Evolutionary conservation across 2,329 filamentous ascomycete species (phyloP), one percentile per base, ranked within the genome.

Genomic region (Ophiostoma piceae): DNA sequence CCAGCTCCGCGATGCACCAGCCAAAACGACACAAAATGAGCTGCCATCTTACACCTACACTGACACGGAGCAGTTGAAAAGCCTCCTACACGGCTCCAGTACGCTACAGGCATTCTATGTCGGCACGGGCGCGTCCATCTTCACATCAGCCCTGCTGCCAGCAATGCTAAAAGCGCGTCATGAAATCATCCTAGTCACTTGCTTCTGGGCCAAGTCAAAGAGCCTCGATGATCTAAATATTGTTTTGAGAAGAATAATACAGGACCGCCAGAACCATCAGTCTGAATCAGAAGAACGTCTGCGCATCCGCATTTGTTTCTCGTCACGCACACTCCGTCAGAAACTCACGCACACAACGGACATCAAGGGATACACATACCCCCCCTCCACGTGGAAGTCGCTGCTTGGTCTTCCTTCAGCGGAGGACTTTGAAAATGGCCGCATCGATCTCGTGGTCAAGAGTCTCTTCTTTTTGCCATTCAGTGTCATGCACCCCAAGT

Each of bases 401-500:
- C 83, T 82, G 69, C 81, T 95, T 1, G 90, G 90, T 0, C 80
- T 95, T 3, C 90, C 91, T 0, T 76, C 81, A 0, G 80, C 83
- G 3, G 79, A 81, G 7, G 73, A 80, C 4, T 76, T 89, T 2
- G 81, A 84, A 43, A 80, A 87, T 3, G 82, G 79, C 0, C 87
- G 87, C 2, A 84, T 96, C 22, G 85, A 93, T 68, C 76, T 96
- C 43, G 81, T 84, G 0, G 86, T 93, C 70, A 94, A 92, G 80
- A 92, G 88, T 72, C 82, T 94, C 8, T 96, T 96, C 78, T 87
- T 94, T 72, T 81, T 88, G 2, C 92, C 92, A 0, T 88, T 95
- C 71, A 92, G 91, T 75, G 89, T 96, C n/a, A 91, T 95, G 87
- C 92, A 96, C 76, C 90, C 92, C 0, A 96, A 96, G 75, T 94